phyloP scores from a whole-genome alignment of 306 rosid species.

The Prunus davidiana region DNA sequence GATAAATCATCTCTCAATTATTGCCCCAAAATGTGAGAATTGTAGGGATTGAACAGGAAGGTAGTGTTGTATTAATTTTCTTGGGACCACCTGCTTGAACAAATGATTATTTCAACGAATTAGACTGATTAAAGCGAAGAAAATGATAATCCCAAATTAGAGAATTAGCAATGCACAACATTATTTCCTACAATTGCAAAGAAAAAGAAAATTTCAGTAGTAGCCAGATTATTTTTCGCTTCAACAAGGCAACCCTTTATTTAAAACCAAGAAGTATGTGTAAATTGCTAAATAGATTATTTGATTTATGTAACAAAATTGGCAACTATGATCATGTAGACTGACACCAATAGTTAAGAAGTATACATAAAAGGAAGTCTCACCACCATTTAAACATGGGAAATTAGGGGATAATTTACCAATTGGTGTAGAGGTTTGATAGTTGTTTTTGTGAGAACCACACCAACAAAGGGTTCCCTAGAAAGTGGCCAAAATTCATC shows the following conservation, averaged over 20 bases:
- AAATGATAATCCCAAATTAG: neutral
- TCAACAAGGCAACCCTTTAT: too few species aligned
- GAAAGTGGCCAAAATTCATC: constrained; percentile 46
- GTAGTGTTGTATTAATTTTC: constrained; percentile 16
- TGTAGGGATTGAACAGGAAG: constrained; percentile 24
- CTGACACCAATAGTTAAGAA: neutral
- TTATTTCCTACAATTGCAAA: neutral
- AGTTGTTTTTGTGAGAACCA: constrained; percentile 32
- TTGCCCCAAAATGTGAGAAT: constrained; percentile 33
- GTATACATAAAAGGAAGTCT: neutral
- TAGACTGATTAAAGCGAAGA: neutral
- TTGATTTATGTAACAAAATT: neutral
- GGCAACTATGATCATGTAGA: neutral
- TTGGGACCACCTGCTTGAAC: constrained; percentile 27
- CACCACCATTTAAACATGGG: neutral
- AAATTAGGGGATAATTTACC: constrained; percentile 32
- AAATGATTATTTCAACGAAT: constrained; percentile 12
- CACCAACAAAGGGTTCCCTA: constrained; percentile 30
- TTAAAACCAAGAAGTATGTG: too few species aligned
- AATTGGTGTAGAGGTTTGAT: constrained; percentile 17
- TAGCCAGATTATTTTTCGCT: neutral
- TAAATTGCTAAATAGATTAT: too few species aligned
- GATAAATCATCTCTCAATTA: constrained; percentile 41
- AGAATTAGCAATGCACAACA: neutral
- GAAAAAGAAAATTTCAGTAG: neutral